Evolutionary conservation across 345 rosid species (phyloP).

Genomic region (Moringa oleifera): DNA sequence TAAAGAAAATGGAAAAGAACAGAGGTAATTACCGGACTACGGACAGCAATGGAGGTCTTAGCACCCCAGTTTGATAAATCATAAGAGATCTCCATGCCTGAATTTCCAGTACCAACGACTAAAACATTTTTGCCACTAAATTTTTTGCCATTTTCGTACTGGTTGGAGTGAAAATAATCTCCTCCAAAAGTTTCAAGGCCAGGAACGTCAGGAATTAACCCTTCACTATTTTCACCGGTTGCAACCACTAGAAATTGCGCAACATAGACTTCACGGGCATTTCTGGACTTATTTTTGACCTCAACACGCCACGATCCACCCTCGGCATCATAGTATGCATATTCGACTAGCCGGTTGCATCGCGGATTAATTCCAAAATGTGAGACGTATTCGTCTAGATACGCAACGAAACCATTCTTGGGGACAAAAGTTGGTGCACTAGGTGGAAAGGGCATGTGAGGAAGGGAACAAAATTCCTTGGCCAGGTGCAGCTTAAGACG

Average conservation of each 20-base stretch:
- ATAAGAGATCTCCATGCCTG: conserved; percentile 65
- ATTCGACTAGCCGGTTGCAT: conserved; percentile 25
- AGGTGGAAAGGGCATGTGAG: conserved; percentile 37
- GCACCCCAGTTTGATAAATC: conserved; percentile 39
- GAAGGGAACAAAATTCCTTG: conserved; percentile 48
- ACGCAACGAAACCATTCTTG: conserved; percentile 29
- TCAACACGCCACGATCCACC: conserved; percentile 25
- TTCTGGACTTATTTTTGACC: conserved; percentile 9
- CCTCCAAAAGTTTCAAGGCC: conserved; percentile 40
- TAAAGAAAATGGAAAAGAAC: no score
- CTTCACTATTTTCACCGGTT: conserved; percentile 43
- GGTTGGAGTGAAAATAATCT: conserved; percentile 38
- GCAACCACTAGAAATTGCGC: conserved; percentile 44
- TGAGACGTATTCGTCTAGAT: conserved; percentile 42
- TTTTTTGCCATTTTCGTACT: conserved; percentile 27
- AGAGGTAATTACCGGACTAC: conserved; percentile 29
- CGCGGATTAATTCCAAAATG: conserved; percentile 25
- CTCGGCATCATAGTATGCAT: conserved; percentile 16
- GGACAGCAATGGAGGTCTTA: conserved; percentile 33
- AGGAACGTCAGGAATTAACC: conserved; percentile 28
- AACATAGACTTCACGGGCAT: conserved; percentile 21
- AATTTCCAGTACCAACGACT: conserved; percentile 64
- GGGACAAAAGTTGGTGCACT: conserved; percentile 40
- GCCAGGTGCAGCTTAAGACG: conserved; percentile 46
- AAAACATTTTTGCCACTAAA: conserved; percentile 35